Evolutionary conservation across 2,329 filamentous ascomycete genomes (phyloP).

Genomic region (Corinectria fuckeliana): DNA sequence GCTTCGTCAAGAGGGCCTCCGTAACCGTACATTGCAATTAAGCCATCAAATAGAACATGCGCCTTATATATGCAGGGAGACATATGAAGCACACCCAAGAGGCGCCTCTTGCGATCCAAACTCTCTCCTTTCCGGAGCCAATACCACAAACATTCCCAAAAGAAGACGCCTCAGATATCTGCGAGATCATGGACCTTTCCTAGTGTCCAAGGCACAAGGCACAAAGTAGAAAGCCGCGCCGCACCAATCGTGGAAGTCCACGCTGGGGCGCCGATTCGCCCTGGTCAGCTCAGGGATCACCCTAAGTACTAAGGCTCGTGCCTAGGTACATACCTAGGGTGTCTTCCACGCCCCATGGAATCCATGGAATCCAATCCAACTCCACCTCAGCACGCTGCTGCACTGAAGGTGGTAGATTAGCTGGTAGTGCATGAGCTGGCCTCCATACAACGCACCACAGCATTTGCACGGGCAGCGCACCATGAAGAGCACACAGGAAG

Average conservation of each 20-base stretch:
- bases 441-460: conserved; percentile 11
- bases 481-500: background rate
- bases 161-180: background rate
- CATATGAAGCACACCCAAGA: too few relatives aligned
- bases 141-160: background rate
- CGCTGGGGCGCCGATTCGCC: conserved; percentile 36
- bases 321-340: too few relatives aligned
- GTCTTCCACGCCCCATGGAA: background rate
- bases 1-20: background rate
- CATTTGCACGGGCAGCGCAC: conserved; percentile 10
- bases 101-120: background rate
- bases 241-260: conserved; percentile 43
- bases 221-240: conserved; percentile 21
- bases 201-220: too few relatives aligned
- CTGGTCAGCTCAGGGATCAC: conserved; percentile 31
- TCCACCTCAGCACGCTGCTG: conserved; percentile 30
- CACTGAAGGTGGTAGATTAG: background rate
- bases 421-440: background rate
- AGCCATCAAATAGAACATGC: background rate
- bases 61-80: background rate
- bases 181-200: background rate
- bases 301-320: conserved; percentile 19
- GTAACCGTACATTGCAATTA: background rate
- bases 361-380: conserved; percentile 23
- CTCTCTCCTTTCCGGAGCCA: background rate